phyloP scores from a whole-genome alignment of 176 grass and related monocot species.

The Bothriochloa decipiens region DNA sequence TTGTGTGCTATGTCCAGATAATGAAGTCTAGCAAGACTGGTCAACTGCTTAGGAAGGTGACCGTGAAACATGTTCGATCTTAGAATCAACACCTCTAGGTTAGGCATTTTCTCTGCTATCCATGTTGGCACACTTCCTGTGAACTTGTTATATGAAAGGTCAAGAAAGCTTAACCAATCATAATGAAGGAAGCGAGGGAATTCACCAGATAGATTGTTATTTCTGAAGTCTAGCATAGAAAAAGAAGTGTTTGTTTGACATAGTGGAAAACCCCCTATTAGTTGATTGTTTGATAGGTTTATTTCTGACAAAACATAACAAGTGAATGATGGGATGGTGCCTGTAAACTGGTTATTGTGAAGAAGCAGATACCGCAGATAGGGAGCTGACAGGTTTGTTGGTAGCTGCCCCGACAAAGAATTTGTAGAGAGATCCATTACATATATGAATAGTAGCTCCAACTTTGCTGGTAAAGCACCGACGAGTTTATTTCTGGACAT shows the following conservation, averaged over 20 bases:
- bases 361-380: background rate
- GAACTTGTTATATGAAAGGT: conserved; percentile 46
- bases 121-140: conserved; percentile 49
- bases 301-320: too few species aligned
- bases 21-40: background rate
- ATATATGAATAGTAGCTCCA: background rate
- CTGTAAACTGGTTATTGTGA: conserved; percentile 40
- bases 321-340: too few species aligned
- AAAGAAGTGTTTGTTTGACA: rapidly evolving
- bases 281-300: conserved; percentile 30
- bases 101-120: background rate
- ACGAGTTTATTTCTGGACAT: conserved; percentile 46
- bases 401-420: conserved; percentile 1
- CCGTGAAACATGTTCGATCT: conserved; percentile 49
- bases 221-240: background rate
- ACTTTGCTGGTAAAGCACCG: conserved; percentile 21
- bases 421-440: conserved; percentile 34
- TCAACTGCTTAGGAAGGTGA: conserved; percentile 38
- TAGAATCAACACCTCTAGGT: conserved; percentile 31
- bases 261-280: background rate
- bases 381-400: conserved; percentile 17
- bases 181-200: conserved; percentile 38
- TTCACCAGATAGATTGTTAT: conserved; percentile 43
- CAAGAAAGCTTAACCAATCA: conserved; percentile 26
- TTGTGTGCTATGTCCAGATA: conserved; percentile 50